Evolutionary conservation across 495 filamentous ascomycete genomes (phyloP), one percentile per base, ranked within the genome.

Genomic region (Parathielavia hyrcaniae): DNA sequence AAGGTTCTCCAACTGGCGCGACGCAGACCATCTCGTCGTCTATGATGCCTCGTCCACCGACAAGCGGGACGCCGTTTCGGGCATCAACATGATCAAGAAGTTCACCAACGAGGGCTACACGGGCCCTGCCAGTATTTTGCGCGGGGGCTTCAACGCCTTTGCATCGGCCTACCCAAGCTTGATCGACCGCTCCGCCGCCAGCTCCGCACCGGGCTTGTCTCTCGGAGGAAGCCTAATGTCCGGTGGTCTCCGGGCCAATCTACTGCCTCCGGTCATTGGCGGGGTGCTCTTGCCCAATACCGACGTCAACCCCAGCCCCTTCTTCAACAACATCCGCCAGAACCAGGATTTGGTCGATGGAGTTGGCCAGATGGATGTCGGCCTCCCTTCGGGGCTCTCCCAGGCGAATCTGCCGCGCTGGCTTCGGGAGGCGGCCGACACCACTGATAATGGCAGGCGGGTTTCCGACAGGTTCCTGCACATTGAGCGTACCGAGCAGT

Each of bases 301-400:
- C 20, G 78, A 85, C 54, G 75, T 76, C 55, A 79, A 83, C 2
- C 78, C 82, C 14, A 96, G 95, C 64, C 91, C 95, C 0, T 97
- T 98, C 71, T 98, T 97, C 73, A 82, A 83, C 55, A 97, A 96
- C 60, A 97, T 98, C 63, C 82, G 95, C 30, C 93, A 97, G 71
- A 95, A 98, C 60, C 93, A 96, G 83, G 93, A 98, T 67, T 73
- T 98, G 41, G 83, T 96, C 47, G 91, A 88, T 53, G 93, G 93
- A 23, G 93, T 98, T 43, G 93, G 93, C 0, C 91, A 96, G 66
- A 85, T 97, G 64, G 75, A 89, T 35, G 69, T 98, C 47, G 81
- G 85, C 49, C 69, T 87, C 46, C 93, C 93, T 0, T 63, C 79
- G 39, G 71, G 72, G 8, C 69, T 90, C 19, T 67, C 77, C 14